Conservation (phyloP, 441 rosid species). For the Adansonia rubrostipa region DNA sequence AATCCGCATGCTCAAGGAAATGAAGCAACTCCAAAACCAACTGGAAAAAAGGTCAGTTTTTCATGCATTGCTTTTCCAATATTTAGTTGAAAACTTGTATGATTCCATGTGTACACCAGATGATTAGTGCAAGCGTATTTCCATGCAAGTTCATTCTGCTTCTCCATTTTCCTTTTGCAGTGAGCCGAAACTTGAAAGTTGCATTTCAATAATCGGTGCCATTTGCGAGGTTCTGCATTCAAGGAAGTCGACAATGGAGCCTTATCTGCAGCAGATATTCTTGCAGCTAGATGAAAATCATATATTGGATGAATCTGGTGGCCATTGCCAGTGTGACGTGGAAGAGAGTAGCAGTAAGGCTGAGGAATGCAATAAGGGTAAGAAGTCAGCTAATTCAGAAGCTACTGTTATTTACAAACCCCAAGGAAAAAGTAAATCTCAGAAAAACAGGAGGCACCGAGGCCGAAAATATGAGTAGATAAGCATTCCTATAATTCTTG, state of each 20-base stretch:
- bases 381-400: no score
- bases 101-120: no score
- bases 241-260: not conserved
- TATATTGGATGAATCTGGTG: not conserved
- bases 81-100: not conserved
- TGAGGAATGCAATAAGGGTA: no score
- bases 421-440: not conserved
- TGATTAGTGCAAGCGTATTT: no score
- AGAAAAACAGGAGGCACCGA: not conserved
- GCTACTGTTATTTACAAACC: no score
- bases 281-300: not conserved
- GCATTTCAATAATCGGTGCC: not conserved
- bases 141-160: no score
- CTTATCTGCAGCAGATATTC: not conserved
- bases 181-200: not conserved
- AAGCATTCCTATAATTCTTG: not conserved
- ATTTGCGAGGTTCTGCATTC: not conserved
- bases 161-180: not conserved
- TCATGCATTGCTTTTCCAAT: not conserved
- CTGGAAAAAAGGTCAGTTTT: conserved; percentile 35
- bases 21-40: conserved; percentile 30
- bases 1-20: conserved; percentile 27
- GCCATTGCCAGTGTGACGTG: not conserved
- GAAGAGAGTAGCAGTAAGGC: not conserved
- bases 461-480: not conserved